A percentile compares a stretch with the other conserved stretches of the same genome.
phyloP scores from a whole-genome alignment of 1,139 yeast genomes.

The Geotrichum bryndzae region DNA sequence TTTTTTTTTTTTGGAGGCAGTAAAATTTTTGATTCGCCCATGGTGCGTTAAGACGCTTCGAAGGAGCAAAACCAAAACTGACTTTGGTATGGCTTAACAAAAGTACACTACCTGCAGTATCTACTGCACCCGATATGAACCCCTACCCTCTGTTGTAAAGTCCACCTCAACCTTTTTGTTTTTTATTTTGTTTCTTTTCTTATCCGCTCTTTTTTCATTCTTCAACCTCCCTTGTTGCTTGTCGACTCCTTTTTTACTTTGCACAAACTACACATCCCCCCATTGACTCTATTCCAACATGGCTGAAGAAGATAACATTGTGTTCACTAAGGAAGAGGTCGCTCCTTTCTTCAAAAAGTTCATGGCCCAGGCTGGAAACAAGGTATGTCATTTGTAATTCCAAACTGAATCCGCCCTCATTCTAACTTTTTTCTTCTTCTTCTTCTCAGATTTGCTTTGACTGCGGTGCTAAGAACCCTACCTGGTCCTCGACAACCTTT shows the following conservation, averaged over 20 bases:
- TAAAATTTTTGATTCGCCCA: neutral
- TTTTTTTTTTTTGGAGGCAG: neutral
- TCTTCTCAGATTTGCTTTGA: conserved; percentile 68
- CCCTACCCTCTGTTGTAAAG: conserved; percentile 9
- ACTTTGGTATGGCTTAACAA: too few relatives aligned
- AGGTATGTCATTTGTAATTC: conserved; percentile 32
- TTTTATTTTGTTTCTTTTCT: neutral
- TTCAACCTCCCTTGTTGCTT: neutral
- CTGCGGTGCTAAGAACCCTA: conserved; percentile 93
- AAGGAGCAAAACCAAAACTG: neutral
- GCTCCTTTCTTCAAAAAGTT: conserved; percentile 52
- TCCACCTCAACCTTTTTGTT: conserved; percentile 12
- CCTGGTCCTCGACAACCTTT: conserved; percentile 98
- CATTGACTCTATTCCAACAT: neutral
- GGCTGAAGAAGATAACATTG: conserved; percentile 39
- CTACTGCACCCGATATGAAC: neutral
- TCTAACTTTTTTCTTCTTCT: neutral
- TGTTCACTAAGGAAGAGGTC: conserved; percentile 58
- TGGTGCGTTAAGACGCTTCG: too few relatives aligned
- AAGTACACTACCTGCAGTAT: neutral
- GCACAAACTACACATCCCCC: neutral
- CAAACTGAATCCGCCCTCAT: neutral
- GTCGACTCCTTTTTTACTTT: neutral
- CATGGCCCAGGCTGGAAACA: conserved; percentile 64
- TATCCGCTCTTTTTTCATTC: neutral